phyloP scores from a whole-genome alignment of 441 rosid genomes.

The Bruguiera hainesii region DNA sequence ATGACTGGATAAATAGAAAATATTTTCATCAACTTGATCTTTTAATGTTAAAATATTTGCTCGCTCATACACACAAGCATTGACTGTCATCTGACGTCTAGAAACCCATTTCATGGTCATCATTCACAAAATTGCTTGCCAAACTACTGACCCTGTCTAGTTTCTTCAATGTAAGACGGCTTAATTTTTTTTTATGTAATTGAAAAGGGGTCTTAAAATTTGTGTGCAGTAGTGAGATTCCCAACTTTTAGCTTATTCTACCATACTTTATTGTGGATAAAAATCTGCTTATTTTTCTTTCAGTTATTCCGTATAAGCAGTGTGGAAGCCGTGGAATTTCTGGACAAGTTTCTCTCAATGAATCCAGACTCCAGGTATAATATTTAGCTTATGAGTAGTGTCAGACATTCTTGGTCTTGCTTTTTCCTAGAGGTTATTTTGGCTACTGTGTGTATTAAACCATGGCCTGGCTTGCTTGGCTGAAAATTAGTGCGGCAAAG shows the following conservation, averaged over 20 bases:
- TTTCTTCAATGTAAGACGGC: background rate
- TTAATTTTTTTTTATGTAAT: background rate
- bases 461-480: background rate
- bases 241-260: background rate
- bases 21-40: too few relatives aligned
- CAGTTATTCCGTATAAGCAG: slow-evolving; percentile 77
- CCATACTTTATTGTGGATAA: background rate
- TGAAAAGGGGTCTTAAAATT: background rate
- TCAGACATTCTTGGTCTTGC: slow-evolving; percentile 2
- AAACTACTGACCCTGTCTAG: background rate
- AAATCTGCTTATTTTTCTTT: slow-evolving; percentile 24
- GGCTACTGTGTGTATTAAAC: background rate
- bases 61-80: too few relatives aligned
- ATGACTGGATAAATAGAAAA: too few relatives aligned
- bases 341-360: slow-evolving; percentile 80
- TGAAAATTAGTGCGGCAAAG: background rate
- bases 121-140: too few relatives aligned
- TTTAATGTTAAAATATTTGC: too few relatives aligned
- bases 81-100: too few relatives aligned
- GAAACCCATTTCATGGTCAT: too few relatives aligned
- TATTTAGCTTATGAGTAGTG: slow-evolving; percentile 4
- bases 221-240: background rate
- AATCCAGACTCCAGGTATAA: slow-evolving; percentile 76
- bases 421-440: background rate
- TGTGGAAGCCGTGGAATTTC: slow-evolving; percentile 68